These are phyloP conservation scores for Decorospora gaudefroyi DNA, from an alignment of 2,329 filamentous ascomycete species.

Conservation along the genomic window DNA sequence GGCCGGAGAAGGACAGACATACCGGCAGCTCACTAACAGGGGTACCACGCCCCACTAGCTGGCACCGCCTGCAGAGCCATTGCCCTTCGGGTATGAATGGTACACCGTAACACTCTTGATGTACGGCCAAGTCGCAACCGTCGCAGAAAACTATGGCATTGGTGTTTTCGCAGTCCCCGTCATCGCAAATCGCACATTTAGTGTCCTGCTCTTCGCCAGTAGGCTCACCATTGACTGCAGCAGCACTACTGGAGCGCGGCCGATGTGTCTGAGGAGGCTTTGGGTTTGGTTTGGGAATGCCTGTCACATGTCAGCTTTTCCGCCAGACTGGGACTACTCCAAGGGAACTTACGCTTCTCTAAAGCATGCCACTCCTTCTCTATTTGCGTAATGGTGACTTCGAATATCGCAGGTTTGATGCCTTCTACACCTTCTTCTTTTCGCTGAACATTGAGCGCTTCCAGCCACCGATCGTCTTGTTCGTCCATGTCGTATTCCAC, in stretches of 20 bases:
- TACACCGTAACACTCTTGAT: slow-evolving; percentile 98
- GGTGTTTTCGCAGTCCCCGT: slow-evolving; percentile 98
- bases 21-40: slow-evolving; percentile 63
- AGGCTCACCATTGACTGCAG: slow-evolving; percentile 91
- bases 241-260: slow-evolving; percentile 89
- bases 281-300: slow-evolving; percentile 92
- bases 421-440: slow-evolving; percentile 74
- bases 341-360: slow-evolving; percentile 68
- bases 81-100: slow-evolving; percentile 98
- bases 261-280: slow-evolving; percentile 94
- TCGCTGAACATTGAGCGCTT: slow-evolving; percentile 77
- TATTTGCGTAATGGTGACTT: slow-evolving; percentile 98
- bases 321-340: neutral
- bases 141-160: slow-evolving; percentile 99
- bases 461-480: slow-evolving; percentile 95
- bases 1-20: slow-evolving; percentile 14
- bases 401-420: slow-evolving; percentile 92
- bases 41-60: slow-evolving; percentile 88
- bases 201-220: slow-evolving; percentile 92
- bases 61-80: slow-evolving; percentile 96
- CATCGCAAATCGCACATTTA: slow-evolving; percentile 96
- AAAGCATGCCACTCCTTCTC: slow-evolving; percentile 98
- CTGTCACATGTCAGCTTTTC: slow-evolving; percentile 28
- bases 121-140: slow-evolving; percentile 94
- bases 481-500: slow-evolving; percentile 99